Evolutionary conservation across 148 eudicot genomes (phyloP), one percentile per base, ranked within the genome.

Genomic region (Nepenthes gracilis): DNA sequence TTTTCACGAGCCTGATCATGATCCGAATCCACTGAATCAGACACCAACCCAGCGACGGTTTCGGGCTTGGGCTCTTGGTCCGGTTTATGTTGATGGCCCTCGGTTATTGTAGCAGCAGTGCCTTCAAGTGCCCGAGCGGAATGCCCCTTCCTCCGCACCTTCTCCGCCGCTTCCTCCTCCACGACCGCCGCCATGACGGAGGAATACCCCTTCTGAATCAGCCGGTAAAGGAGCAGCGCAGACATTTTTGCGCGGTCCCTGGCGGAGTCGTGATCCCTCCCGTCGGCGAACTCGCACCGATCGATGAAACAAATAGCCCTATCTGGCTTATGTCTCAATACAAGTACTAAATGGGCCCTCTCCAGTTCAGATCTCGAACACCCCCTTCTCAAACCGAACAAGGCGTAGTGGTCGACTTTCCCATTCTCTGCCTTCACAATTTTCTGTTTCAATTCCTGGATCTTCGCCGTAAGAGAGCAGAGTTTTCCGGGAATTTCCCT

Each of bases 331-430:
- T 93, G 96, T 56, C 85, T 80, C 48, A 93, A 37, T 11, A 72
- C 79, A 32, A 93, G 74, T 45, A 93, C 53, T 62, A 93, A 72
- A 79, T 93, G 95, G 10, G 98, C 91, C 66, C 98, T 76, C 67
- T 88, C 95, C 47, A 93, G 62, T 45, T 93, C 98, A 1, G 98
- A 86, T 62, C 93, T 75, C 4, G 96, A 84, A 60, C 96, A 93
- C 1, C 89, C 98, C n/a, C 85, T 63, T 55, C 88, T 68, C 59
- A 93, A 65, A 43, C 98, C 98, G 52, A 93, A 82, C 64, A 93
- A 70, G 3, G 76, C 87, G 38, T 86, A 80, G 60, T 88, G 79
- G 70, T 93, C 99, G 8, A 93, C 95, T 55, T 79, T 86, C 10
- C 91, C 81, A 0, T 78, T 88, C 61, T 93, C 96, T 5, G 95